Evolutionary conservation across 352 stramenopile species (phyloP).

Genomic region (Globisporangium canariense): DNA sequence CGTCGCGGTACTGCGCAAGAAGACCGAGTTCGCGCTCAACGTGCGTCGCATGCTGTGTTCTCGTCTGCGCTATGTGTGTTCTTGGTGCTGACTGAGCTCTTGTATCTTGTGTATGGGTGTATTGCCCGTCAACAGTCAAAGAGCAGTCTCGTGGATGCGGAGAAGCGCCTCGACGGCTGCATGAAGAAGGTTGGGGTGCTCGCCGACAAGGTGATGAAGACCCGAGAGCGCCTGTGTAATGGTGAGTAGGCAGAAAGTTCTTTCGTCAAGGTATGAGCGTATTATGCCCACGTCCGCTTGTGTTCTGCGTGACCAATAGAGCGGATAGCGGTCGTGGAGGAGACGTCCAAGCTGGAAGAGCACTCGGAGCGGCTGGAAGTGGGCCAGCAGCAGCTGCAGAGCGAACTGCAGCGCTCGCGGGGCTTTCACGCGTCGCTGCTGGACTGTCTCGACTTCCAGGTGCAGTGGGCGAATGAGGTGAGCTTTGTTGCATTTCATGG

Average conservation of each 20-base stretch:
- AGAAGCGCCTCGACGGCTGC: constrained; percentile 41
- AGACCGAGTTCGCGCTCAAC: constrained; percentile 63
- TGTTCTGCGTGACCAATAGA: constrained; percentile 19
- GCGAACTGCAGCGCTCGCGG: constrained; percentile 27
- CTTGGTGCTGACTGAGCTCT: no score
- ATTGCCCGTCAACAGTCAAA: constrained; percentile 30
- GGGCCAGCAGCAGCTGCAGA: constrained; percentile 38
- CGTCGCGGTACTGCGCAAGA: constrained; percentile 76
- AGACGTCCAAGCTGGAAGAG: constrained; percentile 46
- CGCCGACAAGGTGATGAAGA: constrained; percentile 66
- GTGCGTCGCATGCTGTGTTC: constrained; percentile 21
- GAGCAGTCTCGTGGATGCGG: constrained; percentile 44
- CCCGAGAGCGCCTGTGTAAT: constrained; percentile 62
- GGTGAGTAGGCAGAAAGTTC: constrained; percentile 16
- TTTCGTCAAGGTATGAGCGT: neutral
- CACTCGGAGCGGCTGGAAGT: constrained; percentile 36
- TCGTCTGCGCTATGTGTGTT: no score
- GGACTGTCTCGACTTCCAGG: constrained; percentile 63
- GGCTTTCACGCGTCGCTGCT: constrained; percentile 50
- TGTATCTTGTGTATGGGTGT: neutral
- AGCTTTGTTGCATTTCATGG: neutral
- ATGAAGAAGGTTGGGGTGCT: constrained; percentile 59
- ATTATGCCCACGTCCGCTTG: neutral
- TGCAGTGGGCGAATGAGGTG: constrained; percentile 61
- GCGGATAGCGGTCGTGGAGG: constrained; percentile 57